Evolutionary conservation across 2,329 filamentous ascomycete genomes (phyloP).

Genomic region (Xylaria sp.): DNA sequence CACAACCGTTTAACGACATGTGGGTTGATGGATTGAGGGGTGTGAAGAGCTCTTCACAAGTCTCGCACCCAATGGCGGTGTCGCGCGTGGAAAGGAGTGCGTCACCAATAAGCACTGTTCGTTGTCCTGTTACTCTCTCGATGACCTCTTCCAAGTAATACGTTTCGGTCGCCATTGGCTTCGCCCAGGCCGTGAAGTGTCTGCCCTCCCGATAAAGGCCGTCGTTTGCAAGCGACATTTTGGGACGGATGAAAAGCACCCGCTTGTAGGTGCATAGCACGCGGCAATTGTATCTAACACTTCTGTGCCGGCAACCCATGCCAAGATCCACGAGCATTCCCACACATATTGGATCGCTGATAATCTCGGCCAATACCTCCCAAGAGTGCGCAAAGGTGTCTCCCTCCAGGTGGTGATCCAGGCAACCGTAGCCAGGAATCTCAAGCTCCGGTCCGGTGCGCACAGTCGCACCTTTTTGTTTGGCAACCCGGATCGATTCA

Average conservation of each 20-base stretch:
- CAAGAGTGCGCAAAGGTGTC: background rate
- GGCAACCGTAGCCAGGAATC: background rate
- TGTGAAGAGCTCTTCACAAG: constrained; percentile 46
- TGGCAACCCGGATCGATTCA: background rate
- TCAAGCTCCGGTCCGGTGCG: background rate
- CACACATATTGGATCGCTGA: background rate
- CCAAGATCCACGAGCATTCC: background rate
- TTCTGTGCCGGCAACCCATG: background rate
- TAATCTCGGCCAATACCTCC: background rate
- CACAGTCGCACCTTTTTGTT: background rate
- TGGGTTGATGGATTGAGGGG: constrained; percentile 34
- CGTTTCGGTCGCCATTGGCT: background rate
- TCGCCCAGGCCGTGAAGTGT: background rate
- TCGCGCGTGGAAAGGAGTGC: background rate
- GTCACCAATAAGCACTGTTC: background rate
- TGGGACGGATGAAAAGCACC: background rate
- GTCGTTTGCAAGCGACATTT: background rate
- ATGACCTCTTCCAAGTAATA: background rate
- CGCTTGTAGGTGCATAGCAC: background rate
- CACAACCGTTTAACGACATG: constrained; percentile 28
- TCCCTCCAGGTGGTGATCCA: background rate
- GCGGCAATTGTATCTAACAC: background rate
- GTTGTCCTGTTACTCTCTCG: background rate
- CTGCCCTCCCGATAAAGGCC: background rate
- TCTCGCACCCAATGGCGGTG: constrained; percentile 45